These are phyloP conservation scores for Malassezia cuniculi DNA, from an alignment of 1,284 basidiomycete species.

Conservation along the genomic window DNA sequence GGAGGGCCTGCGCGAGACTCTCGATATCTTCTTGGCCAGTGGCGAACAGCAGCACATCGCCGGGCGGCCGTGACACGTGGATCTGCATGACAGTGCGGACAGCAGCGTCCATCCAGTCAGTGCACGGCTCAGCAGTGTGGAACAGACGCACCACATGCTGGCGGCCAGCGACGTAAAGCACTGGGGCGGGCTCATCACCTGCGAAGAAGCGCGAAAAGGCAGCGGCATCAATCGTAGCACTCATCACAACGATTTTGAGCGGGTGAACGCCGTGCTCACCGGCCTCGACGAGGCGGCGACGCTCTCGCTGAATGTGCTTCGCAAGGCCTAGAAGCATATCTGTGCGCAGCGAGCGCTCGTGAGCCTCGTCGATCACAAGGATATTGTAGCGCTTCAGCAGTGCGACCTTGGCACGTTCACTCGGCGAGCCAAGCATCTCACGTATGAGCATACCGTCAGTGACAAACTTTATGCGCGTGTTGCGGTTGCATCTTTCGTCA, in stretches of 20 bases:
- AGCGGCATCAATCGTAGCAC: slow-evolving; percentile 86
- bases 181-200: slow-evolving; percentile 58
- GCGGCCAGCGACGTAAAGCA: slow-evolving; percentile 80
- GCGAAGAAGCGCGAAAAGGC: slow-evolving; percentile 81
- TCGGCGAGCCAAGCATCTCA: slow-evolving; percentile 62
- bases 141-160: slow-evolving; percentile 64
- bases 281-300: slow-evolving; percentile 32
- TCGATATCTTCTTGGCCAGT: slow-evolving; percentile 98
- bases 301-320: slow-evolving; percentile 51
- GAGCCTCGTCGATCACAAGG: slow-evolving; percentile 88
- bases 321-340: slow-evolving; percentile 84
- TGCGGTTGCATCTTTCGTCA: slow-evolving; percentile 60
- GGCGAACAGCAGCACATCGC: slow-evolving; percentile 85
- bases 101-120: slow-evolving; percentile 78
- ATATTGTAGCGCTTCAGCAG: slow-evolving; percentile 73
- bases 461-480: slow-evolving; percentile 79
- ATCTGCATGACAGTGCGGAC: slow-evolving; percentile 81
- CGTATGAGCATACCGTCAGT: slow-evolving; percentile 94
- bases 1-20: slow-evolving; percentile 50
- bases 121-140: slow-evolving; percentile 59
- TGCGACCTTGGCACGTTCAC: background rate
- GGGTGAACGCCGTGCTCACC: slow-evolving; percentile 39
- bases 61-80: slow-evolving; percentile 63
- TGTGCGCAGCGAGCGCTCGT: slow-evolving; percentile 85
- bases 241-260: slow-evolving; percentile 90